These are phyloP conservation scores for Xylaria sp. DNA, from an alignment of 2,329 filamentous ascomycete species.

Conservation along the genomic window DNA sequence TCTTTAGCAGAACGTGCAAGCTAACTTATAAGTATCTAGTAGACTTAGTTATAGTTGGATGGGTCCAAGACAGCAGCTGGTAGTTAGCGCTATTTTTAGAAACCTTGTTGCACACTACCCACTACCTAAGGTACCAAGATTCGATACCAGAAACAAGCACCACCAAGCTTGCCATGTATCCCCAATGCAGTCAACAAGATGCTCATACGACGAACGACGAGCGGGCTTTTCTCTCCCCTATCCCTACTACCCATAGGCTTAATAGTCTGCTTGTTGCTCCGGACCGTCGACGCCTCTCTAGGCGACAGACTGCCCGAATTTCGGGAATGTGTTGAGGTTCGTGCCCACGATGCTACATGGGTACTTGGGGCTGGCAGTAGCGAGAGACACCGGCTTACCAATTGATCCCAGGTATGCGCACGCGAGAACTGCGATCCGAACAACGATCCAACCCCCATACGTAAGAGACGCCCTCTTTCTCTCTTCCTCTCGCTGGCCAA, in stretches of 20 bases:
- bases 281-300: slow-evolving; percentile 71
- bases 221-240: slow-evolving; percentile 28
- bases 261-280: slow-evolving; percentile 52
- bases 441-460: slow-evolving; percentile 69
- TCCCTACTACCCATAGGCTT: slow-evolving; percentile 49
- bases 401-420: slow-evolving; percentile 73
- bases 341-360: slow-evolving; percentile 44
- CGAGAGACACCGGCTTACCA: slow-evolving; percentile 6
- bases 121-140: too few species aligned
- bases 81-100: neutral
- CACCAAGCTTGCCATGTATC: slow-evolving; percentile 22
- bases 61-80: too few species aligned
- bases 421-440: slow-evolving; percentile 79
- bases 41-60: too few species aligned
- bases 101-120: neutral
- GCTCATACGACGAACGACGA: slow-evolving; percentile 37
- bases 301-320: slow-evolving; percentile 92
- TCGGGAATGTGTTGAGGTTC: slow-evolving; percentile 82
- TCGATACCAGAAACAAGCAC: neutral
- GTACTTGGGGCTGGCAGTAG: neutral
- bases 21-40: too few species aligned
- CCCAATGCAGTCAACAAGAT: slow-evolving; percentile 40
- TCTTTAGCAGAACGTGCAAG: too few species aligned
- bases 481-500: slow-evolving; percentile 23
- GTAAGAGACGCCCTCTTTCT: slow-evolving; percentile 61